These are phyloP conservation scores for Hypoxylon sp. DNA, from an alignment of 2,329 filamentous ascomycete genomes.

Conservation along the genomic window DNA sequence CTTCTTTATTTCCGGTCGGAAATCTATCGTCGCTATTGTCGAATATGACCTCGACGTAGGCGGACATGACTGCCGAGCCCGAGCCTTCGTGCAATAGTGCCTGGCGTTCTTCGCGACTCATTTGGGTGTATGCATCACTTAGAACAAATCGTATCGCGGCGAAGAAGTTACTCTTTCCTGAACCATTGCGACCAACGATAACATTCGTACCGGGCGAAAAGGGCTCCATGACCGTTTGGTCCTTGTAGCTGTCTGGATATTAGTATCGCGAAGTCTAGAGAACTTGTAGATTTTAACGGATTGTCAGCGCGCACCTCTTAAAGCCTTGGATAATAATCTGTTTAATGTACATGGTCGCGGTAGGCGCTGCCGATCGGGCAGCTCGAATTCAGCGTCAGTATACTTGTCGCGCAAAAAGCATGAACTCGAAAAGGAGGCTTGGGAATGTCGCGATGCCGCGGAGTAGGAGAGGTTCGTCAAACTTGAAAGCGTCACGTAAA, in stretches of 20 bases:
- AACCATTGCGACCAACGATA: conserved; percentile 98
- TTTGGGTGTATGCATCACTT: conserved; percentile 96
- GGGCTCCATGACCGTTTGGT: conserved; percentile 98
- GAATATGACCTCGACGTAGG: conserved; percentile 99
- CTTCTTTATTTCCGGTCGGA: conserved; percentile 90
- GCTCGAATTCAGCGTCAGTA: conserved; percentile 50
- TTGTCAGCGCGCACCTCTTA: conserved; percentile 79
- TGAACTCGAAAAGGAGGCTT: conserved; percentile 21
- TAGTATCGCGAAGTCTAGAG: conserved; percentile 41
- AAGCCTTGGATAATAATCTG: conserved; percentile 99
- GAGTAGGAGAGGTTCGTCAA: conserved; percentile 29
- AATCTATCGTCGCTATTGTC: conserved; percentile 98
- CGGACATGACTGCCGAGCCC: conserved; percentile 97
- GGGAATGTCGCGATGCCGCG: conserved; percentile 42
- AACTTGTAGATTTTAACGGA: conserved; percentile 41
- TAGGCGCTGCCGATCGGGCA: conserved; percentile 55
- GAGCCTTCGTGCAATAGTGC: conserved; percentile 98
- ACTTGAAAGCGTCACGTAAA: conserved; percentile 48
- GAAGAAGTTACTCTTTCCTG: conserved; percentile 99
- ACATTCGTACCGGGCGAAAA: conserved; percentile 99
- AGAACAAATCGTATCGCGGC: conserved; percentile 98
- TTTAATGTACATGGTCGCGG: conserved; percentile 91
- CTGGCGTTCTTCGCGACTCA: conserved; percentile 95
- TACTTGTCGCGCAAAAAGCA: conserved; percentile 46
- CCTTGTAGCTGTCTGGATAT: conserved; percentile 84